Evolutionary conservation across 176 grass and related monocot species (phyloP).

Genomic region (Oryza glumipatula): DNA sequence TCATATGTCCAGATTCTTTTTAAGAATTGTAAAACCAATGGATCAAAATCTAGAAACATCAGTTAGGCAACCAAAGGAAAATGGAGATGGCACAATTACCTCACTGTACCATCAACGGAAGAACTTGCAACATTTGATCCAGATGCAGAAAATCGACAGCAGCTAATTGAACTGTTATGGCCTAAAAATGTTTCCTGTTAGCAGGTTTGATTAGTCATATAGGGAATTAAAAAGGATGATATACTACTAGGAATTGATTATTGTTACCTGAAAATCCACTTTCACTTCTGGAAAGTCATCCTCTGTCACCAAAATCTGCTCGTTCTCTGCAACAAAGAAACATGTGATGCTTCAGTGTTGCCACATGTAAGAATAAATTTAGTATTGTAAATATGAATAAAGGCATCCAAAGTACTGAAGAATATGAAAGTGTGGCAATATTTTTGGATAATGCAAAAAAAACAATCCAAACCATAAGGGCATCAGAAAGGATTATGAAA

Average conservation of each 20-base stretch:
- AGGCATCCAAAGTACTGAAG: conserved; percentile 28
- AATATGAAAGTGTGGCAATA: conserved; percentile 15
- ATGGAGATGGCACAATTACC: conserved; percentile 57
- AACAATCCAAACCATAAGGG: conserved; percentile 13
- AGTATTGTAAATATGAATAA: conserved; percentile 15
- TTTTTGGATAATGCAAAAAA: conserved; percentile 16
- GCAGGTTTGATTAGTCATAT: conserved; percentile 51
- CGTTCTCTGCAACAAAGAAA: conserved; percentile 50
- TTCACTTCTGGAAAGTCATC: conserved; percentile 96
- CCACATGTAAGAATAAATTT: conserved; percentile 21
- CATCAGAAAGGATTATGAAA: conserved; percentile 11
- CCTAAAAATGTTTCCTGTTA: conserved; percentile 99
- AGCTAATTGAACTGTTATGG: conserved; percentile 91
- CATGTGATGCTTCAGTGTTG: conserved; percentile 1
- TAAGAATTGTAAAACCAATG: conserved; percentile 29
- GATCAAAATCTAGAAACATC: conserved; percentile 39
- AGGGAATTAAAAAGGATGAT: conserved; percentile 26
- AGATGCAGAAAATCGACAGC: conserved; percentile 92
- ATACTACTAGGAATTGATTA: conserved; percentile 28
- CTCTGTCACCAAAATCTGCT: conserved; percentile 54
- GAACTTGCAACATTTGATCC: conserved; percentile 94
- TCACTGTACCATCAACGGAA: conserved; percentile 92
- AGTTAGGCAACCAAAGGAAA: conserved; percentile 37
- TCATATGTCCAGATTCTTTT: conserved; percentile 96
- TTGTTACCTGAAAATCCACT: conserved; percentile 84